These are phyloP conservation scores for Niebla homalea DNA, from an alignment of 495 filamentous ascomycete genomes.

Conservation along the genomic window DNA sequence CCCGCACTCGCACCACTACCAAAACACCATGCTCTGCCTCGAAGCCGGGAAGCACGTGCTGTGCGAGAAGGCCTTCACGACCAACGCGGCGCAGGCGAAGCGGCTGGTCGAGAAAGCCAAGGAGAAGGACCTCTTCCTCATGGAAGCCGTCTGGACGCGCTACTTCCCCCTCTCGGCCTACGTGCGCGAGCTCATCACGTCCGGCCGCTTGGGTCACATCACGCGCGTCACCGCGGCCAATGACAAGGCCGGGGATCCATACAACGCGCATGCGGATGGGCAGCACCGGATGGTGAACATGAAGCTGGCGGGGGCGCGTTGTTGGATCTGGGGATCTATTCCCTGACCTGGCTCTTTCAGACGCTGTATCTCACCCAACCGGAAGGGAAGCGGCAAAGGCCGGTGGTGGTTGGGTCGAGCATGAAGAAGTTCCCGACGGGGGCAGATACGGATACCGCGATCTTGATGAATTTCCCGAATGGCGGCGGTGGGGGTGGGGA, in stretches of 20 bases:
- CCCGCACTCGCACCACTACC: slow-evolving; percentile 91
- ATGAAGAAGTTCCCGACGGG: slow-evolving; percentile 68
- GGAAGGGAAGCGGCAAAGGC: slow-evolving; percentile 34
- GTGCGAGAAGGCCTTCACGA: slow-evolving; percentile 88
- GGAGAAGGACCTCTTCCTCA: slow-evolving; percentile 74
- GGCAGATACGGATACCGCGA: slow-evolving; percentile 68
- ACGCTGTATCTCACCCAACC: slow-evolving; percentile 72
- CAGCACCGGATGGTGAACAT: slow-evolving; percentile 74
- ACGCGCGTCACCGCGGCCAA: slow-evolving; percentile 65
- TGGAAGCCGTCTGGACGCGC: slow-evolving; percentile 95
- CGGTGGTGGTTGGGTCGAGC: slow-evolving; percentile 49
- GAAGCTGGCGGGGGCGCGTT: slow-evolving; percentile 77
- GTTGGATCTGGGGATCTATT: slow-evolving; percentile 78
- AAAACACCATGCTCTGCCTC: slow-evolving; percentile 71
- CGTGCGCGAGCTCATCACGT: slow-evolving; percentile 54
- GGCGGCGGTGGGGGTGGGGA: slow-evolving; percentile 34
- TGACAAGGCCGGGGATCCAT: slow-evolving; percentile 37
- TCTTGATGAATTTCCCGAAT: slow-evolving; percentile 65
- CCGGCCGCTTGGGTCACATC: slow-evolving; percentile 62
- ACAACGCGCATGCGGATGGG: slow-evolving; percentile 34
- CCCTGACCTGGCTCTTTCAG: slow-evolving; percentile 89
- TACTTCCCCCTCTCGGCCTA: slow-evolving; percentile 76
- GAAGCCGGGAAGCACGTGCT: slow-evolving; percentile 79
- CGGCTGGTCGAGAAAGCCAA: slow-evolving; percentile 61
- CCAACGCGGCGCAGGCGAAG: slow-evolving; percentile 69